Base-by-base conservation (phyloP, 257 asterid species). In the Hygrophila difformis region DNA sequence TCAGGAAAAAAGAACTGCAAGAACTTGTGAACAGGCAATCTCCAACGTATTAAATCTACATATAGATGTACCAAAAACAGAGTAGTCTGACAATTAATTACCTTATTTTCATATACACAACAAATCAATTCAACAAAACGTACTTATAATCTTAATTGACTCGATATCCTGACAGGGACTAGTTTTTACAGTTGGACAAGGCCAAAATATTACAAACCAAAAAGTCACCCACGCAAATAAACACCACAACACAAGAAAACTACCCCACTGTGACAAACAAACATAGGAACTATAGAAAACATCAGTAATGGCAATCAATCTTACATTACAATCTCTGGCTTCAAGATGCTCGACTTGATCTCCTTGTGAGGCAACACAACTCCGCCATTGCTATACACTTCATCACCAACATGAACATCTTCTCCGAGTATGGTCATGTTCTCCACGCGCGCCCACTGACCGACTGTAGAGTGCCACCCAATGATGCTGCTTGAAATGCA, bases 381-480 rank as follows among this genome's bases (percentile, higher is more conserved):
- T 4, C 88, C 96, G 1, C 96, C 94, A 3, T 82, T 82, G 72
- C 78, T 79, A 60, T 86, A 82, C 36, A 86, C 73, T 44, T 86
- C 96, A 39, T 86, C 96, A 15, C 92, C 66, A 18, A 86, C 87
- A 54, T 86, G 94, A 49, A 86, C 96, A 31, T 86, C 94, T 64
- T 86, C 94, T 19, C 94, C 94, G 39, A 86, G 59, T 19, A 86
- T 75, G n/a, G 96, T 82, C 96, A 86, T 86, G 61, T 86, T 85
- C 75, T 82, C 96, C 51, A 79, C 87, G 0, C 96, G 84, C 44
- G 96, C 89, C 96, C 96, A 82, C 68, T 74, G 79, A 8, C 94
- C 96, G 8, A 86, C 81, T 0, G 94, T 86, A 0, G 96, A 86
- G 70, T 86, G 96, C 96, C 96, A 86, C 5, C 96, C 96, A 1